Base-by-base conservation (phyloP, 768 basidiomycete species). In the Phanerodontia chrysosporium region DNA sequence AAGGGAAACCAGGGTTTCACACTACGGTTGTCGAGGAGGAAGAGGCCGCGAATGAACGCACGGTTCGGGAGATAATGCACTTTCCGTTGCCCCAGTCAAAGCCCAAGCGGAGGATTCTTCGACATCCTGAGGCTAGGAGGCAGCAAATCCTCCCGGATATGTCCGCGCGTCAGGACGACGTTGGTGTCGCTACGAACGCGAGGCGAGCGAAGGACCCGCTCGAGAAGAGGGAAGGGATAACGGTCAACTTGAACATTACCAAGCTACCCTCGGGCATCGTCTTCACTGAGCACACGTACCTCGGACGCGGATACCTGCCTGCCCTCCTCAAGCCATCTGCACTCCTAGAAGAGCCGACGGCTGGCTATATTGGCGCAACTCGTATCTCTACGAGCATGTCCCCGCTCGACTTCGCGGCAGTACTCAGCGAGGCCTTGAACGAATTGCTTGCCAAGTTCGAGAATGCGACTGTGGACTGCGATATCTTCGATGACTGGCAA, bases 271-370 rank as follows among this genome's bases (percentile, higher is more conserved):
- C 80, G 2, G 86, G 84, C 2, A 70, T 81, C 35, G 75, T 76
- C 35, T 86, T 92, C 62, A 67, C 65, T 1, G 39, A 71, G 1
- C 72, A 75, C 9, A 82, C 85, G 6, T 87, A 84, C 61, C 77
- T 86, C 45, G 80, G 78, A 8, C 83, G 76, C 58, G 87, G 89
- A 0, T 75, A 79, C 65, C 79, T 94, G 18, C 69, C 77, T 57
- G 82, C 87, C 24, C 76, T 92, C 16, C 59, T 85, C 49, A 65
- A 75, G 12, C 79, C 79, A 2, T 63, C 62, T 1, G 58, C 67
- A 14, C 70, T 73, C 48, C 65, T 68, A 42, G 73, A 73, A 29
- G 66, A 13, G 54, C 67, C 21, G 78, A 78, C 2, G 62, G 62
- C 1, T 54, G 68, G 14, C 70, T 74, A 55, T 65, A 69, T 51